Base-by-base conservation (phyloP, 805 yeast species). In the Citeromyces matritensis region DNA sequence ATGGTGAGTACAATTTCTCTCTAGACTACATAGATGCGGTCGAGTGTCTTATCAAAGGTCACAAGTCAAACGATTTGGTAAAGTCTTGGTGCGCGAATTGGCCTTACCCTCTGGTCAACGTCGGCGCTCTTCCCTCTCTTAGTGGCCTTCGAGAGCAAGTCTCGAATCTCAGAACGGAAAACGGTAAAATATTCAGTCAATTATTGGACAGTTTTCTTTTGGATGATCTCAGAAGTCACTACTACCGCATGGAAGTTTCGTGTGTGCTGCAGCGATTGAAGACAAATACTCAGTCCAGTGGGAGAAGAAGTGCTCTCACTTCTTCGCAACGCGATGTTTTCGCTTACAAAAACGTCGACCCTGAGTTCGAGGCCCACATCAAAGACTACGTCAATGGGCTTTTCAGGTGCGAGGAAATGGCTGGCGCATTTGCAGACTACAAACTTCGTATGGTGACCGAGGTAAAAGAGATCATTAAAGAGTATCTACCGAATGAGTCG, bases 391-490 rank as follows among this genome's bases (percentile, higher is more conserved):
- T 84, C 23, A 46, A 53, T 6, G 79, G 78, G 15, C 58, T 88
- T 14, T 57, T 69, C 6, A 63, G 73, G 40, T 66, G 83, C 29
- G 76, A 74, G 15, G 72, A 69, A 39, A 47, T 83, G 17, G 60
- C 67, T 1, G 56, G 65, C 9, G 81, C 93, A 1, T 73, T 77
- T 39, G 58, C 62, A 26, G 45, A 57, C 3, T 85, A 79, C 47
- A 81, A 77, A 42, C 88, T 75, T 15, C 62, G 61, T 12, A 69
- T 81, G n/a, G 57, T 75, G 9, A 56, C 63, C 2, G 94, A 85
- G 41, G 61, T 83, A 33, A 84, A 84, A 48, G 63, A 66, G 9
- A 69, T 84, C 10, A 81, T 86, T 25, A 69, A 81, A 37, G 55
- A 55, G 4, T 59, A 69, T 40, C 47, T 85, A 32, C 95, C 94